Evolutionary conservation across 2,329 filamentous ascomycete genomes (phyloP).

Genomic region (Akanthomyces dipterigenus): DNA sequence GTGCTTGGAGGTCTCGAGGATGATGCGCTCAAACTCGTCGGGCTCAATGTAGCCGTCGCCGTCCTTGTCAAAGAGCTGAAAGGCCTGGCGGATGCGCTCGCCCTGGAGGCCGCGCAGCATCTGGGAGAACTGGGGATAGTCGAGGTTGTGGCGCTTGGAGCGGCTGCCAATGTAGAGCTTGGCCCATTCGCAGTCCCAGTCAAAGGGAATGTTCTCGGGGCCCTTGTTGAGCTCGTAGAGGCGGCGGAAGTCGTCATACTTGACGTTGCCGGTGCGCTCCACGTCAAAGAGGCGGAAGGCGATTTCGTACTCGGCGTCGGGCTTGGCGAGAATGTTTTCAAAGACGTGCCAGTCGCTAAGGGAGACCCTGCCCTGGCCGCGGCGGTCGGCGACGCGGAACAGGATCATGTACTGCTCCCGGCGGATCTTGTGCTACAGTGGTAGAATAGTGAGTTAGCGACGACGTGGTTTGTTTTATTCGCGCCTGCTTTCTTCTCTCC

Average conservation of each 20-base stretch:
- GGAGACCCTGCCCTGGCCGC: constrained; percentile 63
- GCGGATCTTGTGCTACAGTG: constrained; percentile 88
- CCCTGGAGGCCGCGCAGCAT: constrained; percentile 96
- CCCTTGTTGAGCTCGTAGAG: constrained; percentile 86
- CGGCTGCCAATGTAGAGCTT: constrained; percentile 86
- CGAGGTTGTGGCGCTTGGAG: constrained; percentile 82
- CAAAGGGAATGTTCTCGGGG: constrained; percentile 79
- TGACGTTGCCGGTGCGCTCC: constrained; percentile 74
- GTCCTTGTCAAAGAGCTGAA: constrained; percentile 84
- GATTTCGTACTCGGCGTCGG: constrained; percentile 97
- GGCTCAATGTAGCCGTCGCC: constrained; percentile 93
- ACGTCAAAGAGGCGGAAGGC: constrained; percentile 95
- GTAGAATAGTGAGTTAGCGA: not conserved
- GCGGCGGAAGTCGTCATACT: constrained; percentile 80
- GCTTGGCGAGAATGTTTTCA: constrained; percentile 86
- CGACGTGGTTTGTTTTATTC: constrained; percentile 12
- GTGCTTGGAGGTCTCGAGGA: constrained; percentile 84
- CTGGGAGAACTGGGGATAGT: constrained; percentile 94
- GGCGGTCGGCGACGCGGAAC: constrained; percentile 83
- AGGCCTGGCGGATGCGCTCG: constrained; percentile 91
- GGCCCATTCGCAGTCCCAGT: constrained; percentile 97
- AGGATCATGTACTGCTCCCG: constrained; percentile 92
- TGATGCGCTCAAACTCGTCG: constrained; percentile 94
- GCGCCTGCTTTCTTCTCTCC: not conserved
- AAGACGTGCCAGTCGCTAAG: constrained; percentile 88